Conservation (phyloP, 2,329 filamentous ascomycete genomes). For the Fusarium xyrophilum region DNA sequence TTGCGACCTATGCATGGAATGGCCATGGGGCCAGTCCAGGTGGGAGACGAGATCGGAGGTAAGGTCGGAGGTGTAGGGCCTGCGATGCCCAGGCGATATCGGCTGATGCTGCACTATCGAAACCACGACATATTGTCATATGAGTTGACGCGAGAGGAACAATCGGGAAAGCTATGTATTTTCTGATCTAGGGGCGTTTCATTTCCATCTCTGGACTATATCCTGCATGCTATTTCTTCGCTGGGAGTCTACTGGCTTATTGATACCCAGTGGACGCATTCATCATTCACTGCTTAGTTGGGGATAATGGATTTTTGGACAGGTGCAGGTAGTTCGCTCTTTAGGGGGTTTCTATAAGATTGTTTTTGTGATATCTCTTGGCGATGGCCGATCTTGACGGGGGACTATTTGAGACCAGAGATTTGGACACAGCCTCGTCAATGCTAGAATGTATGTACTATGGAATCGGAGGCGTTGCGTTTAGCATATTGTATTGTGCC, state of each 20-base stretch:
- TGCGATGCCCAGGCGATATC: constrained; percentile 59
- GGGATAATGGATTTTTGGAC: constrained; percentile 17
- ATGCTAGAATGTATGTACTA: background rate
- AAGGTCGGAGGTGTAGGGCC: constrained; percentile 24
- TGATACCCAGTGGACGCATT: constrained; percentile 25
- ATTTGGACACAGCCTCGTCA: background rate
- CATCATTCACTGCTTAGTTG: background rate
- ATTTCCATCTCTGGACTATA: background rate
- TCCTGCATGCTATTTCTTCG: background rate
- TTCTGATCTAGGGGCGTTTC: constrained; percentile 40
- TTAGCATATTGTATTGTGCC: background rate
- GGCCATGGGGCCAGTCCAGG: constrained; percentile 70
- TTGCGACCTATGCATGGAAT: constrained; percentile 69
- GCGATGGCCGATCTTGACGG: background rate
- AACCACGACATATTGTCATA: constrained; percentile 75
- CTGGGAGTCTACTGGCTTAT: constrained; percentile 19
- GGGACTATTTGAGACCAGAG: background rate
- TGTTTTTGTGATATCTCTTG: background rate
- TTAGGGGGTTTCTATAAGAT: background rate
- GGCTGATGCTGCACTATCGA: constrained; percentile 74
- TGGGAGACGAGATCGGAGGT: constrained; percentile 41
- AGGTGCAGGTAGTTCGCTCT: background rate
- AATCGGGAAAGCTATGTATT: constrained; percentile 48
- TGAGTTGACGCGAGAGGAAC: constrained; percentile 61
- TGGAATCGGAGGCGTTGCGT: background rate